Base-by-base conservation (phyloP, 345 rosid genomes). In the Chamaenerion angustifolium region DNA sequence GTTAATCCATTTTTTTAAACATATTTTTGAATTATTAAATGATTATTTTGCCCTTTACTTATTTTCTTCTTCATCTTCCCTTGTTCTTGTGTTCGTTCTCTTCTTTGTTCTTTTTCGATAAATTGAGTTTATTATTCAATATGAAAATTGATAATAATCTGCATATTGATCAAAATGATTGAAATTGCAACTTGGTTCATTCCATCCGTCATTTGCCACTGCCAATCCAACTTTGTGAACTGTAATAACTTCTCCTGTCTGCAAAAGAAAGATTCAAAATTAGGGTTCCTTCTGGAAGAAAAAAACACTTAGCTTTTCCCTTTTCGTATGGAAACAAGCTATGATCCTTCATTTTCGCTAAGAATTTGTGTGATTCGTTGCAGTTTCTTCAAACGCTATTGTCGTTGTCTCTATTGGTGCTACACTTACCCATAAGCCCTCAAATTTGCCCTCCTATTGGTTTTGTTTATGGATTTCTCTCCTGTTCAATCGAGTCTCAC, bases 371-470 rank as follows among this genome's bases (percentile, higher is more conserved):
- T 9, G 42, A 56, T 56, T 9, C 66, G 72, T 18, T 72, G 78
- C 47, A 23, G 27, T 54, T 70, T 25, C 53, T 62, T 64, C 41
- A 58, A 49, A 23, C 68, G 67, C 13, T 74, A 75, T 51, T 74
- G 80, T 60, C 61, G 78, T 52, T 78, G 82, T 58, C 68, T 77
- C 58, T 76, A 78, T 56, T 74, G 80, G 56, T 78, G 47, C 63
- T 81, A 63, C 64, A 49, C 69, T 17, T 68, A 23, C 47, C 75
- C 68, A 8, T 72, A 61, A 59, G 18, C 45, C 2, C 23, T 5
- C 56, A 43, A 7, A 27, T 37, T 15, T 27, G 45, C 43, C 44
- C 16, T 6, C 16, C 55, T 18, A 16, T 13, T 11, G 45, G 51
- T 35, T 25, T 15, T 23, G 56, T 31, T 37, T 42, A 88, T 85